These are phyloP conservation scores for Penicillium herquei DNA, from an alignment of 495 filamentous ascomycete genomes.

Conservation along the genomic window DNA sequence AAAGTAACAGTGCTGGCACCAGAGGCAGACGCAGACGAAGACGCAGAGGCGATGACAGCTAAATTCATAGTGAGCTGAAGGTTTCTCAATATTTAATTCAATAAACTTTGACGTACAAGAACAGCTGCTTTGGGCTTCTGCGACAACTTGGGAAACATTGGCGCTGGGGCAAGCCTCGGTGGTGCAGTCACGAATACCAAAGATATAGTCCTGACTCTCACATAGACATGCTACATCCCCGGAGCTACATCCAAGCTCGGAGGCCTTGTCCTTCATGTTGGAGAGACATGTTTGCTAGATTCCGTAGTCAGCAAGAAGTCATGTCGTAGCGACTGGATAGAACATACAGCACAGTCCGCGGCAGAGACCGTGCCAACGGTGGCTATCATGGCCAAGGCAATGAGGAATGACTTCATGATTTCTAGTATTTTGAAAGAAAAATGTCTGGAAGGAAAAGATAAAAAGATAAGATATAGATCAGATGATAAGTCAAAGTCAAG, in stretches of 20 bases:
- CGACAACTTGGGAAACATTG: conserved; percentile 36
- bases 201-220: conserved; percentile 62
- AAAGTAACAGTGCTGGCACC: conserved; percentile 7
- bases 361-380: conserved; percentile 27
- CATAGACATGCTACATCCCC: conserved; percentile 69
- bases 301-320: background rate
- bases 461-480: background rate
- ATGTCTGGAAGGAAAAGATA: background rate
- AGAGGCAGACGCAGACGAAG: conserved; percentile 6
- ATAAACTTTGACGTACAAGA: conserved; percentile 17
- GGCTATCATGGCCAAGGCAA: conserved; percentile 38
- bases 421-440: background rate
- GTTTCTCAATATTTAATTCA: background rate
- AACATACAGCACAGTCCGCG: conserved; percentile 39
- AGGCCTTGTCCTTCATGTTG: conserved; percentile 69
- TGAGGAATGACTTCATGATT: conserved; percentile 41
- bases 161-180: conserved; percentile 58
- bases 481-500: background rate
- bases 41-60: conserved; percentile 8
- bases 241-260: conserved; percentile 55
- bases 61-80: background rate
- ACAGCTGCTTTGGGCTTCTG: conserved; percentile 37
- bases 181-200: conserved; percentile 79
- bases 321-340: conserved; percentile 3
- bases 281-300: conserved; percentile 64